These are phyloP conservation scores for Umbelopsis sp. DNA, from an alignment of 371 early-diverging fungal species.

Conservation along the genomic window DNA sequence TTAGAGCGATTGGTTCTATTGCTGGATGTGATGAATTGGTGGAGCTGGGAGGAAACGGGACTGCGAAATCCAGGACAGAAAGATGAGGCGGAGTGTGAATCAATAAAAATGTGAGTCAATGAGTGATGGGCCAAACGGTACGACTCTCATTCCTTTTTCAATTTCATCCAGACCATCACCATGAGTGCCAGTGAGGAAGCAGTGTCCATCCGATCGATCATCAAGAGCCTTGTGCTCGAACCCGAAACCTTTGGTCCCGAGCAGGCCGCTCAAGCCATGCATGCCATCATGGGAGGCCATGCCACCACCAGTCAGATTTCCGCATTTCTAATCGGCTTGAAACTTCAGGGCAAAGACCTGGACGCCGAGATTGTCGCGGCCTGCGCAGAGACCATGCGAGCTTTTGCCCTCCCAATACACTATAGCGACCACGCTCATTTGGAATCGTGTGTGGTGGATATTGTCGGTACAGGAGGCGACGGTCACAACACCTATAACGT, in stretches of 20 bases:
- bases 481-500: constrained; percentile 97
- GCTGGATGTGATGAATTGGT: no score
- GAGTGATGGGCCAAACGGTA: no score
- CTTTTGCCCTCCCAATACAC: constrained; percentile 59
- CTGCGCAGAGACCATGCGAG: constrained; percentile 68
- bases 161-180: constrained; percentile 10
- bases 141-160: not conserved
- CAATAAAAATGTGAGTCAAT: no score
- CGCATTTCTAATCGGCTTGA: constrained; percentile 80
- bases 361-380: constrained; percentile 83
- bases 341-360: constrained; percentile 70
- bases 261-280: constrained; percentile 66
- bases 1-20: no score
- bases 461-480: constrained; percentile 99
- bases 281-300: constrained; percentile 76
- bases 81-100: no score
- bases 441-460: constrained; percentile 73
- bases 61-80: no score
- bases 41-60: no score
- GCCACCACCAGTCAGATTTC: constrained; percentile 85
- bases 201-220: constrained; percentile 47
- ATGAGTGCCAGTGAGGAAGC: not conserved
- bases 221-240: constrained; percentile 64
- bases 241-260: constrained; percentile 70
- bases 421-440: constrained; percentile 48